These are phyloP conservation scores for Metarhizium rileyi DNA, from an alignment of 2,329 filamentous ascomycete species.

Conservation along the genomic window DNA sequence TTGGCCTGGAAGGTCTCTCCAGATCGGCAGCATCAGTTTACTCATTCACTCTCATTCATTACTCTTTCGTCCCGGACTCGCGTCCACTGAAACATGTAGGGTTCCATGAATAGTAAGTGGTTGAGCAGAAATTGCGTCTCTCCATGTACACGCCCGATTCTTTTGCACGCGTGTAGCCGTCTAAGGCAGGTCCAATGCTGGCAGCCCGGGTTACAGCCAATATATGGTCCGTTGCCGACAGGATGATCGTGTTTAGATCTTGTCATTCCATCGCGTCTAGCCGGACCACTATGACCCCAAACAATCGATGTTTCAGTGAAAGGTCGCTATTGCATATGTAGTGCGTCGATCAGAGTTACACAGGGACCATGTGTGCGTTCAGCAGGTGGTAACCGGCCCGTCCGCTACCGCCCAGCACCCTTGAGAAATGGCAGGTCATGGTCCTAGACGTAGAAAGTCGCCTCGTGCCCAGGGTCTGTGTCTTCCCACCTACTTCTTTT, in stretches of 20 bases:
- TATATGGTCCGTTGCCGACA: neutral
- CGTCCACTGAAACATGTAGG: neutral
- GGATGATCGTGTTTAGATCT: neutral
- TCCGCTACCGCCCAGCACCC: neutral
- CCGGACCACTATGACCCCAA: neutral
- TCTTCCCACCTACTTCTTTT: neutral
- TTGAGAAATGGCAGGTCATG: neutral
- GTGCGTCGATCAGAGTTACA: neutral
- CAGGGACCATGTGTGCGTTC: neutral
- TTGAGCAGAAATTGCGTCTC: neutral
- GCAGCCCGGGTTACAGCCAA: neutral
- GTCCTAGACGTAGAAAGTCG: neutral
- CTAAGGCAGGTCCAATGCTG: neutral
- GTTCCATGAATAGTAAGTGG: neutral
- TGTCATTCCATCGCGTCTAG: neutral
- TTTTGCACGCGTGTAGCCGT: neutral
- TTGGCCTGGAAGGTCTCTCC: neutral
- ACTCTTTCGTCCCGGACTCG: neutral
- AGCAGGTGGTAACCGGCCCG: slow-evolving; percentile 3
- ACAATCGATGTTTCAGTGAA: neutral
- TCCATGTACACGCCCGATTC: neutral
- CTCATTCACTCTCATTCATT: neutral
- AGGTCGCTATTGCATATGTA: neutral
- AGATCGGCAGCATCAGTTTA: neutral
- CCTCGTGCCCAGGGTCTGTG: neutral